Evolutionary conservation across 2,329 filamentous ascomycete species (phyloP), one percentile per base, ranked within the genome.

Genomic region (Apiospora koreana): DNA sequence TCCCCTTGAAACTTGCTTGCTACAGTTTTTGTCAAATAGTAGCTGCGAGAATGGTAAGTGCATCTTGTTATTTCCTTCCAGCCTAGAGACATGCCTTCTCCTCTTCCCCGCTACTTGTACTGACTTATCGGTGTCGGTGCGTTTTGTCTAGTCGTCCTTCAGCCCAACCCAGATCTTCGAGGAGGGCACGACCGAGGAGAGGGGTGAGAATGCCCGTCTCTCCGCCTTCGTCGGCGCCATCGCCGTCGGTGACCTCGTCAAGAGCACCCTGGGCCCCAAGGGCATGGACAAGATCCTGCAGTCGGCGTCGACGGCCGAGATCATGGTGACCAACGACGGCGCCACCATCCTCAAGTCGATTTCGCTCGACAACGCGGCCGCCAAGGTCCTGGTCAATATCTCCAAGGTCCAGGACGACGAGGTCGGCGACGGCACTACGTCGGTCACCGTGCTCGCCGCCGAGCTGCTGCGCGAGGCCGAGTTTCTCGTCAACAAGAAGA

Each of bases 381-480:
- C 96, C 69, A 99, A 99, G 85, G 96, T 99, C 6, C 88, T 99
- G 58, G 96, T 99, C 80, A 99, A 99, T 83, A 98, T 99, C 77
- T 98, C 95, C 73, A 99, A 99, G 85, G 96, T 99, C 7, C 96
- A 99, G 82, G 96, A 99, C 79, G 96, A 99, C 80, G 96, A 99
- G 83, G 95, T 99, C 31, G 96, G 96, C 79, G 96, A 99, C 81
- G 96, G 96, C 71, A 99, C 96, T 64, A 99, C 96, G 28, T 98
- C 95, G n/a, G 96, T 99, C 70, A 92, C 96, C 58, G 96, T 99
- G 21, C 87, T 99, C 73, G 95, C 96, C 48, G 96, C 96, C 71
- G 96, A 99, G 86, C 89, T 99, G 71, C 88, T 99, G 74, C 92
- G 96, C 74, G 96, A 99, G 84, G 96, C 96, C 65, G 96, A 99